Evolutionary conservation across 2,329 filamentous ascomycete genomes (phyloP), one percentile per base, ranked within the genome.

Genomic region (Microdochium trichocladiopsis): DNA sequence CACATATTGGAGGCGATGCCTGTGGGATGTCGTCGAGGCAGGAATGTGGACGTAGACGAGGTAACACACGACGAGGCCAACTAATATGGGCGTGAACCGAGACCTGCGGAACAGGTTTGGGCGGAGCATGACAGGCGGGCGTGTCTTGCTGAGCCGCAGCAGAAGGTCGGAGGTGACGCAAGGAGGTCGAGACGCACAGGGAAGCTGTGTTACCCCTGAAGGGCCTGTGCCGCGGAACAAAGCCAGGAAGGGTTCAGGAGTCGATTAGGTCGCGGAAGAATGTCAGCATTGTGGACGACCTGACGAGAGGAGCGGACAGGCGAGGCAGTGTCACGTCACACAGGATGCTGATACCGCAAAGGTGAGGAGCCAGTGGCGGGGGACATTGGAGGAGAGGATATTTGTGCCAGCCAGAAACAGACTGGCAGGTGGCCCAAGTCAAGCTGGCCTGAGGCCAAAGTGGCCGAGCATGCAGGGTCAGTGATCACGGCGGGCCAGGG

Each of bases 1-100:
- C n/a, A 65, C 62, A 37, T 57, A 66, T 3, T n/a, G 47, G 47
- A 48, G 52, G 55, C 53, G 62, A 63, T 25, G 61, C 60, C 55
- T 56, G 63, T 14, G 61, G 54, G 24, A 57, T 56, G 23, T 63
- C 55, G 55, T 45, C 52, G 8, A 51, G 55, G 37, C 63, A 58
- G 53, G 62, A 4, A 45, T 16, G 12, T 45, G 41, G 41, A 45
- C 41, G 41, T 45, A 45, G 16, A 45, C 16, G 6, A 45, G 41
- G 41, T 45, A 45, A 18, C 41, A 45, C 41, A 45, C 61, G 9
- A 64, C 43, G 47, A 64, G 56, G 41, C 56, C 61, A 56, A 63
- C 50, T 37, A 65, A 53, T 16, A 65, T 22, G 21, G 41, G 41
- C 22, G 41, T 45, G 18, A 21, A 18, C 16, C 41, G 41, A 45